These are phyloP conservation scores for Leucoagaricus sp. DNA, from an alignment of 1,284 basidiomycete species.

Conservation along the genomic window DNA sequence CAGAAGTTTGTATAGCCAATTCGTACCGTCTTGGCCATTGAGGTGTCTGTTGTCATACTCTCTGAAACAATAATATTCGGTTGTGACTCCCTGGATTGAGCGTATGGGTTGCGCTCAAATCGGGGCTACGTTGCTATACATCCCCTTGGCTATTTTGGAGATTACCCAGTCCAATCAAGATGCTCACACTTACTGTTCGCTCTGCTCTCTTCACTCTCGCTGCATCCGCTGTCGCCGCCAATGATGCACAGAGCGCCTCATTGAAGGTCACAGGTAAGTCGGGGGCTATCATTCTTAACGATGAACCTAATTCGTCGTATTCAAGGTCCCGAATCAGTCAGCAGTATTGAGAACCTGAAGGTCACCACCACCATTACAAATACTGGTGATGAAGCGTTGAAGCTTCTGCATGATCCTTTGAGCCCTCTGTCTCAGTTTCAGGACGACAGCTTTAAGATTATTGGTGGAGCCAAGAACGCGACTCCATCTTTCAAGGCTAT, in stretches of 20 bases:
- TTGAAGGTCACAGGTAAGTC: slow-evolving; percentile 28
- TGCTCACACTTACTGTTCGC: slow-evolving; percentile 33
- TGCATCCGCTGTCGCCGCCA: slow-evolving; percentile 31
- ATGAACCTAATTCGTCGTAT: background rate
- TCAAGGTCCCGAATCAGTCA: slow-evolving; percentile 37
- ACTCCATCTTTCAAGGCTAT: slow-evolving; percentile 42
- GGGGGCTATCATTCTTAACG: background rate
- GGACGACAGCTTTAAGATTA: slow-evolving; percentile 44
- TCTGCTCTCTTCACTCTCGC: slow-evolving; percentile 30
- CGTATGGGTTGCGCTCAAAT: background rate
- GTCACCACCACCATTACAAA: slow-evolving; percentile 44
- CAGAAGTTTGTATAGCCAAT: too few species aligned
- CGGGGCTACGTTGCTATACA: background rate
- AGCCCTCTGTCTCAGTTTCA: slow-evolving; percentile 40
- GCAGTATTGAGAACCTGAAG: slow-evolving; percentile 41
- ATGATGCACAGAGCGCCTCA: slow-evolving; percentile 33
- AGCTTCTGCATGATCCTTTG: slow-evolving; percentile 47
- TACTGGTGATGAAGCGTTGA: slow-evolving; percentile 48
- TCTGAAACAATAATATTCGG: background rate
- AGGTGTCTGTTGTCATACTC: background rate
- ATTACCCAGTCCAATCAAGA: slow-evolving; percentile 13
- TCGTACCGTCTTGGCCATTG: background rate
- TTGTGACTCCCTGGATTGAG: background rate
- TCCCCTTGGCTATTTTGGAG: background rate
- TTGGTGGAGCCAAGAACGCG: slow-evolving; percentile 33